phyloP scores from a whole-genome alignment of 805 yeast genomes.

The Monosporozyma aquatica region DNA sequence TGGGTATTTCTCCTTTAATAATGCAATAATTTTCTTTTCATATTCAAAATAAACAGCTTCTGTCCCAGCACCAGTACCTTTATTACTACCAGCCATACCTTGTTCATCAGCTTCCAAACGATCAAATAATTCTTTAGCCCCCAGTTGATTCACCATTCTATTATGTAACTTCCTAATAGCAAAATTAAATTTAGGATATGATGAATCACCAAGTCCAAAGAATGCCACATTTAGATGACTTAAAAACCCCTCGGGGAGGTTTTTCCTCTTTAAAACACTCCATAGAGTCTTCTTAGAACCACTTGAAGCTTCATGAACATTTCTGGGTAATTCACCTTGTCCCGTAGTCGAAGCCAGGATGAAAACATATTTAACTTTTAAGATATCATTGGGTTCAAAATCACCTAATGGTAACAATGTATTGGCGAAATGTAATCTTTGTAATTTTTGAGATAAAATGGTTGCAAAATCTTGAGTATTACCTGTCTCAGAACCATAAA shows the following conservation, averaged over 20 bases:
- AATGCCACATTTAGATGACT: constrained; percentile 56
- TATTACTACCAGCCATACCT: constrained; percentile 52
- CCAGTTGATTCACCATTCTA: constrained; percentile 63
- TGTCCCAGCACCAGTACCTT: constrained; percentile 33
- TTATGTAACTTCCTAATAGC: constrained; percentile 80
- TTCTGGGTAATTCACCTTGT: constrained; percentile 86
- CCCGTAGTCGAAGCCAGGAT: constrained; percentile 82
- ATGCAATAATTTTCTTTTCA: constrained; percentile 42
- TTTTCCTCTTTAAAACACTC: constrained; percentile 59
- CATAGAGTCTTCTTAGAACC: constrained; percentile 39
- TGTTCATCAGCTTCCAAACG: constrained; percentile 89
- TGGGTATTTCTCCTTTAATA: constrained; percentile 31
- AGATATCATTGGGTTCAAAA: constrained; percentile 45
- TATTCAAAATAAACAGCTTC: constrained; percentile 74
- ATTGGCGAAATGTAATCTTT: constrained; percentile 44
- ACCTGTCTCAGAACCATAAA: constrained; percentile 92
- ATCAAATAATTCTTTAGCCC: constrained; percentile 60
- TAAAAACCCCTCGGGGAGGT: constrained; percentile 53
- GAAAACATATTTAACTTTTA: constrained; percentile 36
- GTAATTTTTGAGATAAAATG: constrained; percentile 46
- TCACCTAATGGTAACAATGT: constrained; percentile 48
- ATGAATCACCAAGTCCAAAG: constrained; percentile 90
- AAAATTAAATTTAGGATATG: constrained; percentile 80
- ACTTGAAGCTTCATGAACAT: constrained; percentile 39
- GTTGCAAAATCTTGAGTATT: constrained; percentile 80